These are phyloP conservation scores for Pseudomassariella vexata DNA, from an alignment of 2,329 filamentous ascomycete species.

Conservation along the genomic window DNA sequence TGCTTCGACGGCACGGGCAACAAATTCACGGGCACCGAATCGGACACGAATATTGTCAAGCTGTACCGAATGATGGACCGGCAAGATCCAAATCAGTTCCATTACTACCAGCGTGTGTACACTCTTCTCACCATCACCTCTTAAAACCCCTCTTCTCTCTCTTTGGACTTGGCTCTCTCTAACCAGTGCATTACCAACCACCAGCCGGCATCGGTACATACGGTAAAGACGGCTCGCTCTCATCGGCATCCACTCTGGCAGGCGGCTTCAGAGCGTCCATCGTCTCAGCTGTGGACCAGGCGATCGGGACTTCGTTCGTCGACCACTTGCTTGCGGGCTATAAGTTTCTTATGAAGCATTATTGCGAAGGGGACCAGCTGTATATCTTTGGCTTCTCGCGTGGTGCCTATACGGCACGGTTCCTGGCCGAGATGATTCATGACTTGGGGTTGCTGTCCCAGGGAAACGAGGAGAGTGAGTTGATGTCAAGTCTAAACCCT, in stretches of 20 bases:
- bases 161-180: background rate
- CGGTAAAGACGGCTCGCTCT: conserved; percentile 31
- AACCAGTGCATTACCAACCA: background rate
- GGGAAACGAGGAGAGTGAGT: conserved; percentile 40
- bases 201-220: conserved; percentile 45
- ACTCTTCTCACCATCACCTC: too few species aligned
- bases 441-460: conserved; percentile 42
- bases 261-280: conserved; percentile 28
- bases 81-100: conserved; percentile 34
- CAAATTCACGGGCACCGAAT: conserved; percentile 36
- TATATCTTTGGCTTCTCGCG: conserved; percentile 51
- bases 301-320: conserved; percentile 40
- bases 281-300: conserved; percentile 35
- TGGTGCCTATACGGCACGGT: conserved; percentile 47
- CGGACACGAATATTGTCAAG: conserved; percentile 50
- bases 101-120: conserved; percentile 42
- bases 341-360: conserved; percentile 49
- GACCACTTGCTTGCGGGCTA: conserved; percentile 48
- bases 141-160: background rate
- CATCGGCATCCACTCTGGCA: conserved; percentile 29
- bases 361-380: conserved; percentile 40
- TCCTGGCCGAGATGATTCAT: conserved; percentile 45
- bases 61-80: conserved; percentile 40
- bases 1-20: conserved; percentile 46
- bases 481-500: background rate